Base-by-base conservation (phyloP, 805 yeast genomes). In the Schwanniomyces polymorphus region DNA sequence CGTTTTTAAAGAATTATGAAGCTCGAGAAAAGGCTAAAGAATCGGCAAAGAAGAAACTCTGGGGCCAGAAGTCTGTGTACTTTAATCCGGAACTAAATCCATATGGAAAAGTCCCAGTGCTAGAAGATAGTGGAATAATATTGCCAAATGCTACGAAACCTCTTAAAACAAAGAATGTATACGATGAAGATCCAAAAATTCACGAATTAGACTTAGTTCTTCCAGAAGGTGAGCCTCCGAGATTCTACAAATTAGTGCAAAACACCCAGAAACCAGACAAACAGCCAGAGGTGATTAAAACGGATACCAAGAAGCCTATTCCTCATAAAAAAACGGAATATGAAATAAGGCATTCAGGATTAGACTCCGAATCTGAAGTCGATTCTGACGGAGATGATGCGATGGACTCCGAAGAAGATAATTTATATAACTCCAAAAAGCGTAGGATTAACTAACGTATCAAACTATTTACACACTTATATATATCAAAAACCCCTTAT, bases 71-170 rank as follows among this genome's bases (percentile, higher is more conserved):
- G 33, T 82, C 88, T 7, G 68, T 82, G 1, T 85, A 78, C 57
- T 83, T 80, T 61, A 85, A 85, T 54, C 82, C 85, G 4, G 88
- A 84, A 50, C 75, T 86, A 68, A 85, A 85, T 49, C 83, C 85
- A 2, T 56, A 74, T 5, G 90, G 90, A 0, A 63, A 57, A 41
- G 79, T 83, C 0, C 86, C 87, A 0, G 55, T 64, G 5, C 16
- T 43, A 3, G 18, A 6, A 26, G 25, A 23, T 2, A 45, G 7
- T 17, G 16, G 1, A 38, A 62, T 47, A 27, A 51, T 46, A 21
- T 47, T 65, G 8, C 60, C 60, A 5, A 70, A 68, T 43, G 29
- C 65, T 4, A 64, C 70, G 1, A 65, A 65, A 29, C 74, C 75
- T 12, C 48, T 72, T 27, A 60, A 55, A 41, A 41, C 39, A 1